Conservation (phyloP, 345 rosid genomes). For the Raphanus sativus region DNA sequence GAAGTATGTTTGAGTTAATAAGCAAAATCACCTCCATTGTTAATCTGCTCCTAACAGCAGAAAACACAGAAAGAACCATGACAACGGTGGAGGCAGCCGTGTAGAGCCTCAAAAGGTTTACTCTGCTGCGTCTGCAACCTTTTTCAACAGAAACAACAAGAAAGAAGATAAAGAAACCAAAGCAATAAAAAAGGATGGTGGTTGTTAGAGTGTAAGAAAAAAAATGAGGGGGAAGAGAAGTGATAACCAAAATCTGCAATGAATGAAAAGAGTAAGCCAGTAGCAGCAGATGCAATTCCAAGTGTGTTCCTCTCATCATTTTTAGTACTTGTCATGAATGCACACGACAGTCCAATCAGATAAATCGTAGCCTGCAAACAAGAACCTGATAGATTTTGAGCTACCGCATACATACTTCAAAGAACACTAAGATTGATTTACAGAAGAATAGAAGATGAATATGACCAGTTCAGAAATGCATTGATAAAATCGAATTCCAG, state of each 20-base stretch:
- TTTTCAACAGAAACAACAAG: not conserved
- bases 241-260: conserved; percentile 61
- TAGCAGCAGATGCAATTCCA: conserved; percentile 42
- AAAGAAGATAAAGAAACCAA: conserved; percentile 6
- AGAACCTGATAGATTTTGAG: conserved; percentile 6
- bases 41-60: conserved; percentile 42
- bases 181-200: not conserved
- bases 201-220: not conserved
- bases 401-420: not conserved
- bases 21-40: conserved; percentile 43
- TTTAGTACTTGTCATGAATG: conserved; percentile 33
- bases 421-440: too few relatives aligned
- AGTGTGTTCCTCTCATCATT: conserved; percentile 28
- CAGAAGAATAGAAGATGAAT: too few relatives aligned
- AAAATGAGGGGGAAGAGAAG: not conserved
- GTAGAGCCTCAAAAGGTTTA: conserved; percentile 49
- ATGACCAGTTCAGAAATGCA: too few relatives aligned
- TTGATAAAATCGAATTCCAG: not conserved
- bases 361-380: conserved; percentile 49
- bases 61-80: conserved; percentile 39
- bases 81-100: conserved; percentile 44
- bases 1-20: not conserved
- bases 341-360: conserved; percentile 37
- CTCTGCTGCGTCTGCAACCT: conserved; percentile 66
- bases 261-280: conserved; percentile 48